Conservation (phyloP, 2,329 filamentous ascomycete genomes). For the Lasiodiplodia hormozganensis region DNA sequence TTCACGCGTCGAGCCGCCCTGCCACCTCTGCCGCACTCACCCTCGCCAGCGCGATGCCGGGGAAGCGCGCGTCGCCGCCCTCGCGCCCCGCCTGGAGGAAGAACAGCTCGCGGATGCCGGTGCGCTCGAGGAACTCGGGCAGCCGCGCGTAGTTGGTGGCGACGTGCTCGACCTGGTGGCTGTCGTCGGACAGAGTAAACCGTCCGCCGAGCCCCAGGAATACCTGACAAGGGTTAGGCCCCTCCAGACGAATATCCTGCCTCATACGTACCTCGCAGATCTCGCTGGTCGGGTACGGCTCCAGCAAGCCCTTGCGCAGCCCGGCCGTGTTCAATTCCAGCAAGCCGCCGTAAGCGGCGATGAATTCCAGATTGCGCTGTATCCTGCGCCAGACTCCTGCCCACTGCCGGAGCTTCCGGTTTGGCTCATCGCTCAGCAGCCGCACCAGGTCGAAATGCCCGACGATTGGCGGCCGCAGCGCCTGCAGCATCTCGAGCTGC, state of each 20-base stretch:
- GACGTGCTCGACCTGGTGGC: slow-evolving; percentile 85
- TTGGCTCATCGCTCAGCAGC: slow-evolving; percentile 75
- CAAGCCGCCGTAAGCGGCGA: slow-evolving; percentile 77
- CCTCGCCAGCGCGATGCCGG: slow-evolving; percentile 35
- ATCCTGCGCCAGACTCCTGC: slow-evolving; percentile 75
- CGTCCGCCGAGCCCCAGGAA: slow-evolving; percentile 76
- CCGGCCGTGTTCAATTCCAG: slow-evolving; percentile 90
- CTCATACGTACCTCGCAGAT: slow-evolving; percentile 72
- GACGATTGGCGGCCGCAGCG: slow-evolving; percentile 76
- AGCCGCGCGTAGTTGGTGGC: slow-evolving; percentile 81
- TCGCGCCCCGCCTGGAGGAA: slow-evolving; percentile 38
- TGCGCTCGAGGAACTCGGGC: slow-evolving; percentile 71
- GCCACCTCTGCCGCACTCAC: not conserved
- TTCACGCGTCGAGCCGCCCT: not conserved
- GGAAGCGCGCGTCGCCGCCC: slow-evolving; percentile 40
- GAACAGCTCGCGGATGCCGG: slow-evolving; percentile 68
- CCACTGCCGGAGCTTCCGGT: slow-evolving; percentile 65
- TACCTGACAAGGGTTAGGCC: slow-evolving; percentile 57
- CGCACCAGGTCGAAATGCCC: slow-evolving; percentile 95
- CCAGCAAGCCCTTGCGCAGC: slow-evolving; percentile 84
- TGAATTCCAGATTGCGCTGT: slow-evolving; percentile 73
- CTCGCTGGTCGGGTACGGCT: slow-evolving; percentile 83
- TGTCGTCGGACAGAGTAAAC: slow-evolving; percentile 94
- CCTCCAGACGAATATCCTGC: slow-evolving; percentile 18
- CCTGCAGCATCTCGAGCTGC: slow-evolving; percentile 80